phyloP scores from a whole-genome alignment of 2,329 filamentous ascomycete genomes.

The Oidium heveae region DNA sequence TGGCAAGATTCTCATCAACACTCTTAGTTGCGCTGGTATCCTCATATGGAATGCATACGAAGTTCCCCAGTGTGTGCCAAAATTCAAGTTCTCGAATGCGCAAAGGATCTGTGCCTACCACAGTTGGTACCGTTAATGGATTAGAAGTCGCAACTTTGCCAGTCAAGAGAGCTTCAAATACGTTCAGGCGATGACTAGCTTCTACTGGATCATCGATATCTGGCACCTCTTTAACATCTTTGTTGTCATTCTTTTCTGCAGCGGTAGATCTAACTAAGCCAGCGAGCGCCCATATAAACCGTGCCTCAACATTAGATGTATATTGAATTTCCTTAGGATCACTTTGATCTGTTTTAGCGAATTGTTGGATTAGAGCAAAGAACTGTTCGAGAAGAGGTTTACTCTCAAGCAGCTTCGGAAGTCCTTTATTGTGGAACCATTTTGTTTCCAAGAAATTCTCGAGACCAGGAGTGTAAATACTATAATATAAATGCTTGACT shows the following conservation, averaged over 20 bases:
- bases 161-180: conserved; percentile 53
- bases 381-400: conserved; percentile 38
- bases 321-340: conserved; percentile 27
- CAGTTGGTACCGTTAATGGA: conserved; percentile 26
- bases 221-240: conserved; percentile 18
- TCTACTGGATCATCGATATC: conserved; percentile 33
- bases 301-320: conserved; percentile 28
- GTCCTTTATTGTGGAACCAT: conserved; percentile 41
- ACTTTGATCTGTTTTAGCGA: conserved; percentile 23
- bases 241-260: conserved; percentile 12
- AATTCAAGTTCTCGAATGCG: conserved; percentile 46
- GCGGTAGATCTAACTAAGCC: conserved; percentile 16
- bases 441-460: conserved; percentile 56
- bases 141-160: conserved; percentile 38
- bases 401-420: conserved; percentile 22
- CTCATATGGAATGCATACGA: conserved; percentile 38
- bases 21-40: conserved; percentile 27
- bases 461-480: conserved; percentile 50
- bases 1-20: conserved; percentile 38
- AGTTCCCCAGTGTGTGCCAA: conserved; percentile 56
- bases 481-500: conserved; percentile 45
- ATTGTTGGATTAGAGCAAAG: conserved; percentile 33
- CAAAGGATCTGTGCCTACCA: conserved; percentile 25
- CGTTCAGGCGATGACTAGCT: conserved; percentile 42
- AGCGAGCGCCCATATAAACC: conserved; percentile 34